Evolutionary conservation across 257 asterid genomes (phyloP), one percentile per base, ranked within the genome.

Genomic region (Solanum verrucosum): DNA sequence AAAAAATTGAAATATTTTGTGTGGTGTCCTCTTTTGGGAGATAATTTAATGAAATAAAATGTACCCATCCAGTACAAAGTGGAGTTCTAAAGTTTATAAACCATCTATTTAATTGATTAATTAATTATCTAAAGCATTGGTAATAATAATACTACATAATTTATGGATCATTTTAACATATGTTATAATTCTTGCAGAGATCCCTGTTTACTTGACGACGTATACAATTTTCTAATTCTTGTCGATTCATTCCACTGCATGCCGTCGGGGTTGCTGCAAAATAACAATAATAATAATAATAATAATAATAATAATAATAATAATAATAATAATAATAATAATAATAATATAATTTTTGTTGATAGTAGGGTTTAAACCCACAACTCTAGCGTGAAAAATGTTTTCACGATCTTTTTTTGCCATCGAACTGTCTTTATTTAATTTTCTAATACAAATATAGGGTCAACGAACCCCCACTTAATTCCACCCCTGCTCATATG

Each of bases 371-470:
- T 42, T 42, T 15, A 42, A 42, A 11, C 4, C 1, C 14, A 42
- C 13, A 42, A 42, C 0, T 3, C 13, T n/a, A n/a, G n/a, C n/a
- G n/a, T n/a, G n/a, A n/a, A n/a, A 46, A 4, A 0, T 5, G 4
- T 46, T 46, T 4, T 1, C 56, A 4, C 6, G 4, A 0, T 5
- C 6, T 2, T 13, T 4, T 4, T 13, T 46, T 13, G 56, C 56
- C 0, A 13, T 13, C 2, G 1, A 44, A 4, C 52, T 12, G 1
- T 44, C 2, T 40, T 6, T 40, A 40, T 40, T 9, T 40, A 42
- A 10, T 42, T 42, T 42, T 42, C 15, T 42, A 42, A 10, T 10
- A 42, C 4, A 42, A 42, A 42, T 42, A 42, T 0, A 42, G 14
- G 4, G 0, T 4, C 56, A 4, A 46, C 20, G 0, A 46, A 46